Base-by-base conservation (phyloP, 371 early-diverging fungal genomes). In the Blakeslea trispora region DNA sequence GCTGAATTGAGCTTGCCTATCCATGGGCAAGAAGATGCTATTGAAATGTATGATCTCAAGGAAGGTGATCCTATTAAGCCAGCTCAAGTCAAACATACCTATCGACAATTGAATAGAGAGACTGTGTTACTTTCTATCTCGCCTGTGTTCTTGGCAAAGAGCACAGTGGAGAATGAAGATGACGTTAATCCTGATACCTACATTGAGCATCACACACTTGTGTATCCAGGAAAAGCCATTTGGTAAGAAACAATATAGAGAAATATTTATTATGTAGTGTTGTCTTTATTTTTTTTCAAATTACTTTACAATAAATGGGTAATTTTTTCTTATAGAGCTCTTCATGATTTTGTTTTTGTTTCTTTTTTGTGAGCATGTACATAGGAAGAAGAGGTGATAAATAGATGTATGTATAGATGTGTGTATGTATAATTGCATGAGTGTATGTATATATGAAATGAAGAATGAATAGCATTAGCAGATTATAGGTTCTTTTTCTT, bases 141-240 rank as follows among this genome's bases (percentile, higher is more conserved):
- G 1, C 64, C 64, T 24, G 56, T 64, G 4, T 64, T 64, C 47
- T 47, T 59, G 13, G 48, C 60, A 9, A 64, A 59, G 18, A 64
- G 48, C 22, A 43, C 41, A 13, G 21, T 43, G 37, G 56, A 55
- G 19, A 59, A 59, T n/a, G 51, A 55, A 14, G 19, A 34, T 41
- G 40, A 24, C 17, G n/a, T 31, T 5, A 42, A 18, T 3, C 24
- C n/a, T 3, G 50, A 50, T 13, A 52, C 39, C 35, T 62, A 62
- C 43, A 19, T 32, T 9, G 19, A 39, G 24, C 23, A 53, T 13
- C 24, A 53, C 19, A 56, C 62, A 5, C 23, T 62, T 11, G 57
- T 62, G 10, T 62, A 47, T 43, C 41, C 46, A 7, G 62, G 62
- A 17, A 62, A 52, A 62, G 62, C 62, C 13, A 62, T 62, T 24